These are phyloP conservation scores for Golubevia pallescens DNA, from an alignment of 1,284 basidiomycete species.

Conservation along the genomic window DNA sequence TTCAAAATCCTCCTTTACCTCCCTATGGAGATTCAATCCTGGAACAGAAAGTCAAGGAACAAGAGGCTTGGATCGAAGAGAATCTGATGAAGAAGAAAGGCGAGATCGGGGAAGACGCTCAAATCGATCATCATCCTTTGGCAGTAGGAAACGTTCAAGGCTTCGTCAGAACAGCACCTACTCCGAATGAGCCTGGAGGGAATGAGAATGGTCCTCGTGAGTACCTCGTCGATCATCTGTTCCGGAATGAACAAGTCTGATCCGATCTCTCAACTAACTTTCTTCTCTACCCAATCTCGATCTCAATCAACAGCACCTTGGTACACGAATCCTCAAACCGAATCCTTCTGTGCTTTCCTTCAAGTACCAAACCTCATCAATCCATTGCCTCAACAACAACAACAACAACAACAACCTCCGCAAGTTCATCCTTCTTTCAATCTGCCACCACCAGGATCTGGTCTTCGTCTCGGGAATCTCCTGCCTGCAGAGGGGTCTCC, in stretches of 20 bases:
- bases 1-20: conserved; percentile 71
- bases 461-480: too few species aligned
- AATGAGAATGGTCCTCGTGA: conserved; percentile 32
- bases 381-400: conserved; percentile 27
- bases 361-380: conserved; percentile 83
- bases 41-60: conserved; percentile 57
- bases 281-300: not conserved
- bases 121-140: not conserved
- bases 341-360: conserved; percentile 80
- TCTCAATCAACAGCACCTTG: conserved; percentile 72
- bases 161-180: conserved; percentile 78
- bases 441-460: too few species aligned
- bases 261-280: too few species aligned
- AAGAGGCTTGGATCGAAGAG: conserved; percentile 68
- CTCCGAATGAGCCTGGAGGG: conserved; percentile 66
- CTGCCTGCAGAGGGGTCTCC: too few species aligned
- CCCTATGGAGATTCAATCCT: conserved; percentile 69
- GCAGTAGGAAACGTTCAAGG: conserved; percentile 72
- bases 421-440: too few species aligned
- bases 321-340: conserved; percentile 90
- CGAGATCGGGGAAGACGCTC: conserved; percentile 17
- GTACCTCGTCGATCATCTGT: too few species aligned
- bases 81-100: conserved; percentile 74
- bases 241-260: too few species aligned
- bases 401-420: too few species aligned